Percentiles rank a stretch among this genome's conserved stretches.
These are phyloP conservation scores for Gymnopilus junonius DNA, from an alignment of 768 basidiomycete species.

Conservation along the genomic window DNA sequence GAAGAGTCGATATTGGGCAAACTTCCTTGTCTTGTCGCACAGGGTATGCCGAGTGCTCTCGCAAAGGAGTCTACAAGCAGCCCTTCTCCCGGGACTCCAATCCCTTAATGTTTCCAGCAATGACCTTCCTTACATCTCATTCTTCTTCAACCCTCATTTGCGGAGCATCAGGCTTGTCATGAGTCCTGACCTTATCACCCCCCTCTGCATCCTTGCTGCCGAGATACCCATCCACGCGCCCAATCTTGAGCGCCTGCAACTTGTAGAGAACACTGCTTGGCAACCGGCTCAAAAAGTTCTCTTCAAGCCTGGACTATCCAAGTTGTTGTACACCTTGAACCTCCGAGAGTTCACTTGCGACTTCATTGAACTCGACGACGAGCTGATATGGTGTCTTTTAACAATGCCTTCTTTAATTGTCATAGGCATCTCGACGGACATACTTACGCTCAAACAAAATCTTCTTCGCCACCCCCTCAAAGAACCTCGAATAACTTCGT, in stretches of 20 bases:
- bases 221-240: background rate
- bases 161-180: background rate
- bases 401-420: constrained; percentile 3
- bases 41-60: background rate
- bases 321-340: background rate
- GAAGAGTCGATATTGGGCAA: background rate
- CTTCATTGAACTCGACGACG: constrained; percentile 3
- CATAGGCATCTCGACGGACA: background rate
- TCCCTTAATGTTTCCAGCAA: background rate
- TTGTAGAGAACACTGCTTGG: background rate
- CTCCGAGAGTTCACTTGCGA: constrained; percentile 11
- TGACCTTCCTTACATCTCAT: background rate
- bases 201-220: background rate
- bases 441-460: background rate
- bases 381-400: background rate
- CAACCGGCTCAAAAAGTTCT: background rate
- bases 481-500: background rate
- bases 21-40: background rate
- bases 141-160: constrained; percentile 1
- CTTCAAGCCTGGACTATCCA: background rate
- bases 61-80: background rate
- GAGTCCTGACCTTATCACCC: background rate
- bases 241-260: background rate
- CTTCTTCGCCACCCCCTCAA: background rate
- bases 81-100: constrained; percentile 5